phyloP scores from a whole-genome alignment of 495 filamentous ascomycete species.

The Cercophora scortea region DNA sequence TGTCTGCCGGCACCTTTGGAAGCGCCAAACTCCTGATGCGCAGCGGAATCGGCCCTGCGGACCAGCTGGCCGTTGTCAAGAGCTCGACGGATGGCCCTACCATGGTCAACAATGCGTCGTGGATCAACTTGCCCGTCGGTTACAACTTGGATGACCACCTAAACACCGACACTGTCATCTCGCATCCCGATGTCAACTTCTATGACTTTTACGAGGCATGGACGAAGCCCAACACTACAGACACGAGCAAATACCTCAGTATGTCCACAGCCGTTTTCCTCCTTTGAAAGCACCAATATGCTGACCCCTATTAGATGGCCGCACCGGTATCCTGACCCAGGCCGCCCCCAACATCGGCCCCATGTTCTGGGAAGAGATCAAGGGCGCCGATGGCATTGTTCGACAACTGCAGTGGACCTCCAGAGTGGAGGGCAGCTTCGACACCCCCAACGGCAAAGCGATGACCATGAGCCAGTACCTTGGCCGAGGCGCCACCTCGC shows the following conservation, averaged over 20 bases:
- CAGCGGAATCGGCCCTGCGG: constrained; percentile 57
- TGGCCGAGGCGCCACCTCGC: constrained; percentile 52
- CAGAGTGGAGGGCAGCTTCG: constrained; percentile 48
- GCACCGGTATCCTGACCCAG: constrained; percentile 58
- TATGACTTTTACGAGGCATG: constrained; percentile 62
- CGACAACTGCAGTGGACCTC: constrained; percentile 60
- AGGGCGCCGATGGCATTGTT: constrained; percentile 53
- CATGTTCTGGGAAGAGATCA: constrained; percentile 54
- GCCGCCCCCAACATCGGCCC: constrained; percentile 61
- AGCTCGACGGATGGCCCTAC: constrained; percentile 42
- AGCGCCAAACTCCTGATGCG: constrained; percentile 59
- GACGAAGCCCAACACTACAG: constrained; percentile 30
- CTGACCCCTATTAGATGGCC: constrained; percentile 12
- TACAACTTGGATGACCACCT: constrained; percentile 67
- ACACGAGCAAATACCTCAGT: constrained; percentile 26
- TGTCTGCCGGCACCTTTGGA: constrained; percentile 65
- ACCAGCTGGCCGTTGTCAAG: constrained; percentile 51
- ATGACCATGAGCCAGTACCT: constrained; percentile 62
- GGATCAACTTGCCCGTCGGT: constrained; percentile 70
- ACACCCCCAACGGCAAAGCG: constrained; percentile 31
- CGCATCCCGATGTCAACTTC: constrained; percentile 49
- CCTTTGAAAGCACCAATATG: no score
- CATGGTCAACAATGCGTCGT: constrained; percentile 45
- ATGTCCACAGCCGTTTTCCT: no score
- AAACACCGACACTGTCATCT: constrained; percentile 61